Evolutionary conservation across 352 stramenopile species (phyloP).

Genomic region (Hyaloperonospora arabidopsidis): DNA sequence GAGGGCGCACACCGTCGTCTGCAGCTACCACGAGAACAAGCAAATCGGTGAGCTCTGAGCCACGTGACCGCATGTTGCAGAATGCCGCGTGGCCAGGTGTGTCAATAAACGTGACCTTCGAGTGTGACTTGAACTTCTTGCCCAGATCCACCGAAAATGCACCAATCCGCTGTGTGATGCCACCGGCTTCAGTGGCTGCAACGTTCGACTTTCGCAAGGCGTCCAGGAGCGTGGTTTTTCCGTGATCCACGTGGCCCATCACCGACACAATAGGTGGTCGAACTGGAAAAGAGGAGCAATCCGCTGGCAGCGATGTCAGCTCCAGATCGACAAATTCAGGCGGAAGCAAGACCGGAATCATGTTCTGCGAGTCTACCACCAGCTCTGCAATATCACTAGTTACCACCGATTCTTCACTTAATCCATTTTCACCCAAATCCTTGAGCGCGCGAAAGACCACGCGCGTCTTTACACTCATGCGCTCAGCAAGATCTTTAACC

Average conservation of each 20-base stretch:
- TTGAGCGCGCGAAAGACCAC: conserved; percentile 57
- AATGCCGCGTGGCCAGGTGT: conserved; percentile 99
- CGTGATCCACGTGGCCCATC: conserved; percentile 99
- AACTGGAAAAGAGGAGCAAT: conserved; percentile 61
- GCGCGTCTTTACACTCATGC: conserved; percentile 71
- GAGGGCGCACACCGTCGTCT: conserved; percentile 97
- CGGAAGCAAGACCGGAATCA: conserved; percentile 77
- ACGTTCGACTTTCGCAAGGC: conserved; percentile 87
- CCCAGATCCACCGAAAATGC: conserved; percentile 95
- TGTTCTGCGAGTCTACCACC: conserved; percentile 74
- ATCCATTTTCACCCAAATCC: conserved; percentile 56
- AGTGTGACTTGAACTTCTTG: conserved; percentile 55
- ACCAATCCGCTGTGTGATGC: conserved; percentile 98
- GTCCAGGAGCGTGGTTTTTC: conserved; percentile 99
- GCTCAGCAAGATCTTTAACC: conserved; percentile 73
- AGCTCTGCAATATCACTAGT: conserved; percentile 71
- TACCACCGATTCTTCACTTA: conserved; percentile 68
- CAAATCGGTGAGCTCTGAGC: conserved; percentile 96
- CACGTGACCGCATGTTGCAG: conserved; percentile 93
- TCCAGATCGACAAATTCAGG: conserved; percentile 80
- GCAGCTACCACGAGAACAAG: conserved; percentile 96
- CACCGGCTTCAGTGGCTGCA: conserved; percentile 92
- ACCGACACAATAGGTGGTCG: conserved; percentile 95
- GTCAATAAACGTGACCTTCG: conserved; percentile 96
- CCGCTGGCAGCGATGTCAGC: conserved; percentile 43